Percentiles rank a stretch among this genome's conserved stretches.
These are phyloP conservation scores for Cyclanthera cordifolia DNA, from an alignment of 306 rosid species.

Conservation along the genomic window DNA sequence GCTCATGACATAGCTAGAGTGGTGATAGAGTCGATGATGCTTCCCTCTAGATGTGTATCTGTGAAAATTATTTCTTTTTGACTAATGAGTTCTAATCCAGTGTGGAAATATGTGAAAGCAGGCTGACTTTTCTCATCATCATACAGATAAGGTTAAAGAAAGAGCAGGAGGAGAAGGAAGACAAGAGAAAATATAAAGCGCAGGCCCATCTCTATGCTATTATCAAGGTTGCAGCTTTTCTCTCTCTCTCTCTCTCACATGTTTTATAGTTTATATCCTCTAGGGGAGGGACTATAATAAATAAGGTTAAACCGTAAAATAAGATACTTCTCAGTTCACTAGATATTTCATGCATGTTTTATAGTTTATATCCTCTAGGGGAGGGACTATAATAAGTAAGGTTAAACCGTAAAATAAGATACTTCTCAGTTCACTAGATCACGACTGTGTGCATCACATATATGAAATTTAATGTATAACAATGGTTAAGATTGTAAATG, in stretches of 20 bases:
- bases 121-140: constrained; percentile 10
- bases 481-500: neutral
- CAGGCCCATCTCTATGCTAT: constrained; percentile 84
- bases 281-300: neutral
- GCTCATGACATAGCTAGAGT: too few relatives aligned
- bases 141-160: constrained; percentile 68
- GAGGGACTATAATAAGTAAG: neutral
- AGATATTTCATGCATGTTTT: too few relatives aligned
- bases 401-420: neutral
- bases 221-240: constrained; percentile 44
- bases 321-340: neutral
- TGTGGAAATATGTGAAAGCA: constrained; percentile 3
- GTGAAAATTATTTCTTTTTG: neutral
- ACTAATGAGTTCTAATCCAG: neutral
- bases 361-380: neutral
- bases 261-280: neutral
- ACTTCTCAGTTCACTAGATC: neutral
- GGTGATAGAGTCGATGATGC: too few relatives aligned
- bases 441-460: neutral
- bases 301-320: neutral
- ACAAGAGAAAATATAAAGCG: constrained; percentile 71
- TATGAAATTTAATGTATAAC: neutral
- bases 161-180: constrained; percentile 83
- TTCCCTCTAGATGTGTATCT: too few relatives aligned
- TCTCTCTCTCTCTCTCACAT: neutral